phyloP scores from a whole-genome alignment of 495 filamentous ascomycete species.

The Tuber umbilicatum region DNA sequence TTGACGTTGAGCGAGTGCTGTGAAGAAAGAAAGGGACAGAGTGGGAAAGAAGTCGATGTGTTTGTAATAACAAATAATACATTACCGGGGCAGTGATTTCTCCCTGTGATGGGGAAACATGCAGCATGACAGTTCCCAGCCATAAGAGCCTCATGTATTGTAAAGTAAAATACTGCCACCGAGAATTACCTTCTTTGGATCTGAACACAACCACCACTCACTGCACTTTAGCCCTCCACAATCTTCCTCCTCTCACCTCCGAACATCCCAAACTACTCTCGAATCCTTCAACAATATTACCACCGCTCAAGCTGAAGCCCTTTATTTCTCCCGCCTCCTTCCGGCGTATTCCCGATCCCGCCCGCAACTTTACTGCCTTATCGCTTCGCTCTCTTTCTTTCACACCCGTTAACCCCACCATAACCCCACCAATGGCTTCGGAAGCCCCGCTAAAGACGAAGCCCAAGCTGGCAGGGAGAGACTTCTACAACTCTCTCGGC shows the following conservation, averaged over 20 bases:
- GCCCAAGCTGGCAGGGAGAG: slow-evolving; percentile 68
- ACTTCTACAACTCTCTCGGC: slow-evolving; percentile 89
- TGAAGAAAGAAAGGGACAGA: not conserved
- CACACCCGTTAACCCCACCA: slow-evolving; percentile 6
- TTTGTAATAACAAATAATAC: not conserved
- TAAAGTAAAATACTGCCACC: too few species aligned
- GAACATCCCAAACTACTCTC: slow-evolving; percentile 18
- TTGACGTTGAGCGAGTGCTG: not conserved
- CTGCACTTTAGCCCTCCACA: not conserved
- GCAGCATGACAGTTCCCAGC: not conserved
- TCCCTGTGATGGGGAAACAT: not conserved
- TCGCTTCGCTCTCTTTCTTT: not conserved
- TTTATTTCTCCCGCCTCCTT: slow-evolving; percentile 23
- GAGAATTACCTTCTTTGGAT: too few species aligned
- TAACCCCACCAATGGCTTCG: not conserved
- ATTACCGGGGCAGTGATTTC: not conserved
- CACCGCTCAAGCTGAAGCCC: slow-evolving; percentile 16
- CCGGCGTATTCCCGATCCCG: slow-evolving; percentile 3
- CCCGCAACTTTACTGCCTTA: not conserved
- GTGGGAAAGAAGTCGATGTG: not conserved
- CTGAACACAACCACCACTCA: not conserved
- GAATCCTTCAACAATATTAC: slow-evolving; percentile 20
- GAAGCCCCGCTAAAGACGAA: slow-evolving; percentile 31
- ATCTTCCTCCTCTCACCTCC: slow-evolving; percentile 7
- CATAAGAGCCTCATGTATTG: not conserved